Evolutionary conservation across 208 protist species (phyloP).

Genomic region (Porcisia deanei): DNA sequence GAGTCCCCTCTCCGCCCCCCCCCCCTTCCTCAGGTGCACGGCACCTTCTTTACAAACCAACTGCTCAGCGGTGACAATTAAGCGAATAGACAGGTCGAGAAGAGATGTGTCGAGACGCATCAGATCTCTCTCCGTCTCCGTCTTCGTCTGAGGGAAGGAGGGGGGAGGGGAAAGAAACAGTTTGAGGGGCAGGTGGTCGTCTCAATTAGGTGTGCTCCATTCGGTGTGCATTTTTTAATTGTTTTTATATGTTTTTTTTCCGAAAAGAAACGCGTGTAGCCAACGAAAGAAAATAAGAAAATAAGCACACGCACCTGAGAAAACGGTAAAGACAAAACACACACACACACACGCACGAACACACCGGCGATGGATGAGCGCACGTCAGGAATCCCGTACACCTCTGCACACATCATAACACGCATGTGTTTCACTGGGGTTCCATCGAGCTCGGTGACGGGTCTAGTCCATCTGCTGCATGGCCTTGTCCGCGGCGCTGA

Average conservation of each 20-base stretch:
- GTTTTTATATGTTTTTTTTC: background rate
- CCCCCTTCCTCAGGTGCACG: too few species aligned
- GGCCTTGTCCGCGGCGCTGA: conserved; percentile 88
- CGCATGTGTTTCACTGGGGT: background rate
- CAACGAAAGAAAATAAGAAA: conserved; percentile 18
- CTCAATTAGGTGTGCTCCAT: background rate
- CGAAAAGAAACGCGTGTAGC: conserved; percentile 7
- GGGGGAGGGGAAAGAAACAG: background rate
- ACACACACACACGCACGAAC: too few species aligned
- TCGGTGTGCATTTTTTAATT: background rate
- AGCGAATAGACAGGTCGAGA: background rate
- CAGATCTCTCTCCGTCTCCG: too few species aligned
- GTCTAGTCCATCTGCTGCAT: conserved; percentile 94
- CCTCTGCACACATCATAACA: background rate
- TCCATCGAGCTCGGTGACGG: background rate
- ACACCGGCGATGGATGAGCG: background rate
- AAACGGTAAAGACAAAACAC: background rate
- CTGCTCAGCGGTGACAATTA: background rate
- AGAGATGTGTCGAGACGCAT: background rate
- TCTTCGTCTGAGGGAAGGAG: background rate
- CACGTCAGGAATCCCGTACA: background rate
- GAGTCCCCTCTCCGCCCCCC: background rate
- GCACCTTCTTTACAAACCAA: background rate
- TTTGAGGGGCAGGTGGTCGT: background rate
- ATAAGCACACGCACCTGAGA: background rate